These are phyloP conservation scores for Lasiodiplodia gonubiensis DNA, from an alignment of 2,329 filamentous ascomycete genomes.

Conservation along the genomic window DNA sequence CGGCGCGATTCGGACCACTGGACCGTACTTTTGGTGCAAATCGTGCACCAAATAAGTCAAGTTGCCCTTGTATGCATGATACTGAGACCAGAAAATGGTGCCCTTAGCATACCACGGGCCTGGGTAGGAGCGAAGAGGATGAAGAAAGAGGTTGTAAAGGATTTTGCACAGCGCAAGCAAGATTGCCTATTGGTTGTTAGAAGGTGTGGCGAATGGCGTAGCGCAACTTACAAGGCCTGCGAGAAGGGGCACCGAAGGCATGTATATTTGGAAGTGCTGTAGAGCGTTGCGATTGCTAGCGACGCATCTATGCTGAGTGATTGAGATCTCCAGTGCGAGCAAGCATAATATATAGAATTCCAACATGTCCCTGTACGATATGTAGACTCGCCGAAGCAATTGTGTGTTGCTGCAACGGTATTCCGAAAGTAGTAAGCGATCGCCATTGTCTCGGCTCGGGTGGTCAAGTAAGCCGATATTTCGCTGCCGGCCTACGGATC, in stretches of 20 bases:
- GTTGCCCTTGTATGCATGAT: slow-evolving; percentile 43
- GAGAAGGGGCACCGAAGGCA: neutral
- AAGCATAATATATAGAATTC: neutral
- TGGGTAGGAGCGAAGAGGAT: slow-evolving; percentile 51
- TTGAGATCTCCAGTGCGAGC: neutral
- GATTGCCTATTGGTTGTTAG: neutral
- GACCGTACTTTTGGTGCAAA: slow-evolving; percentile 50
- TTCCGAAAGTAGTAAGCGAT: neutral
- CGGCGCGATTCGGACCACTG: slow-evolving; percentile 50
- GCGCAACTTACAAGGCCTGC: neutral
- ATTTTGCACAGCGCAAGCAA: neutral
- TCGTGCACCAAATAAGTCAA: slow-evolving; percentile 1
- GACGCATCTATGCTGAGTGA: too few relatives aligned
- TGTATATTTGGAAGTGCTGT: neutral
- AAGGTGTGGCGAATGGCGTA: neutral
- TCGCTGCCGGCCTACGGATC: neutral
- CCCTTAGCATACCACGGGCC: slow-evolving; percentile 38
- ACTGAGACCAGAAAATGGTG: slow-evolving; percentile 52
- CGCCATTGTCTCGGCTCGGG: neutral
- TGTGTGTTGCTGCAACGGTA: too few relatives aligned
- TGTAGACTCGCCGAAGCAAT: neutral
- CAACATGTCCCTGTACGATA: neutral
- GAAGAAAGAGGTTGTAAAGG: slow-evolving; percentile 50
- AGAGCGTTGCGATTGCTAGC: neutral
- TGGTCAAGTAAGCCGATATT: neutral